Conservation (phyloP, 495 filamentous ascomycete genomes). For the Tricharina praecox region DNA sequence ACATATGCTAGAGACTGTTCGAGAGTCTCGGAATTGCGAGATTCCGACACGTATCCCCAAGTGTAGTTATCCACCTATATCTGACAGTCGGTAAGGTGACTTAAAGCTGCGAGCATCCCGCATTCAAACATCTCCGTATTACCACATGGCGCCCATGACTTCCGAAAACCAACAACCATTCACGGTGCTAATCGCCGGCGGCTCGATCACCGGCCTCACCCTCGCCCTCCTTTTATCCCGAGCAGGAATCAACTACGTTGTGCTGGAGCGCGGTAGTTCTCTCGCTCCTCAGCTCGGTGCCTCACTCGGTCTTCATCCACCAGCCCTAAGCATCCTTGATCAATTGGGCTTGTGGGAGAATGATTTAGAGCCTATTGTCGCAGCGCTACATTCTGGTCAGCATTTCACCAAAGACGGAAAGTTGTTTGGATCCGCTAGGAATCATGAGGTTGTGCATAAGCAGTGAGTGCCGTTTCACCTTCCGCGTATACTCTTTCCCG, state of each 20-base stretch:
- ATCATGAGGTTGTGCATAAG: neutral
- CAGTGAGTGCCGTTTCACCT: too few species aligned
- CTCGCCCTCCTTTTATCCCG: neutral
- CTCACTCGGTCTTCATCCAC: neutral
- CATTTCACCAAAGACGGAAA: neutral
- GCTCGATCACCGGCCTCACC: neutral
- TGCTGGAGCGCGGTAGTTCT: neutral
- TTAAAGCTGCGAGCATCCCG: too few species aligned
- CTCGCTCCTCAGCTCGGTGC: neutral
- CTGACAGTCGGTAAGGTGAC: too few species aligned
- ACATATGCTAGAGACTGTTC: too few species aligned
- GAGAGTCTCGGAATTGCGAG: too few species aligned
- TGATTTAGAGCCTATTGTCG: neutral
- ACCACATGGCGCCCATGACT: neutral
- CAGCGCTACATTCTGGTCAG: neutral
- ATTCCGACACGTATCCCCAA: too few species aligned
- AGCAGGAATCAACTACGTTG: neutral
- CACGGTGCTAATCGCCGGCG: neutral
- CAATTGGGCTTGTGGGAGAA: conserved; percentile 1
- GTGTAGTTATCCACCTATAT: too few species aligned
- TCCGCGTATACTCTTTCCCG: too few species aligned
- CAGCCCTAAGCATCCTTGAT: neutral
- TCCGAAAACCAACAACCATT: neutral
- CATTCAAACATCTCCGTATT: too few species aligned
- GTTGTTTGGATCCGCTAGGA: neutral